phyloP scores from a whole-genome alignment of 495 filamentous ascomycete species.

The Aspergillus kassunensis region DNA sequence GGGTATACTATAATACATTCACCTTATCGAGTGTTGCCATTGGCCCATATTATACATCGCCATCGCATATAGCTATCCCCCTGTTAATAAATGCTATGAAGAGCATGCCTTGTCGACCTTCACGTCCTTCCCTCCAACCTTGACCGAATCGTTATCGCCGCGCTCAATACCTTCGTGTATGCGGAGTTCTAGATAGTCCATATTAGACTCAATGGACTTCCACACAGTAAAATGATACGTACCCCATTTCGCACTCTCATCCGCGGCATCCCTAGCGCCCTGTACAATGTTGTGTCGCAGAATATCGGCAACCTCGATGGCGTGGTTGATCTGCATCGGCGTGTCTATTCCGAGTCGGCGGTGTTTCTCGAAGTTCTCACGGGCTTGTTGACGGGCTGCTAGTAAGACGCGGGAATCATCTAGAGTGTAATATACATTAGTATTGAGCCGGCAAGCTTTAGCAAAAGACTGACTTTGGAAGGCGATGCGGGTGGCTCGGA shows the following conservation, averaged over 20 bases:
- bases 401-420: constrained; percentile 62
- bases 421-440: constrained; percentile 28
- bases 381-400: constrained; percentile 67
- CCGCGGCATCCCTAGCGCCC: constrained; percentile 52
- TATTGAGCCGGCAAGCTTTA: background rate
- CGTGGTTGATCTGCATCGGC: constrained; percentile 62
- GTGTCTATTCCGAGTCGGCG: constrained; percentile 50
- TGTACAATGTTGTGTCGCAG: constrained; percentile 85
- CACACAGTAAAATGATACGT: constrained; percentile 25
- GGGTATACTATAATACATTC: constrained; percentile 47
- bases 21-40: background rate
- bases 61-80: too few relatives aligned
- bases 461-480: constrained; percentile 63
- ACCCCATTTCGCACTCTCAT: constrained; percentile 63
- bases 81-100: too few relatives aligned
- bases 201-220: too few relatives aligned
- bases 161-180: constrained; percentile 90
- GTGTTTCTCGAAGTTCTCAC: constrained; percentile 65
- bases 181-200: constrained; percentile 56
- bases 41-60: background rate
- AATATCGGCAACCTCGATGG: constrained; percentile 77
- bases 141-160: constrained; percentile 86
- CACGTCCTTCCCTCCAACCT: constrained; percentile 45
- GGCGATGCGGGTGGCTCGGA: constrained; percentile 77
- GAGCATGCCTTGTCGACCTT: constrained; percentile 47